phyloP scores from a whole-genome alignment of 306 rosid genomes.

The Quercus engelmannii region DNA sequence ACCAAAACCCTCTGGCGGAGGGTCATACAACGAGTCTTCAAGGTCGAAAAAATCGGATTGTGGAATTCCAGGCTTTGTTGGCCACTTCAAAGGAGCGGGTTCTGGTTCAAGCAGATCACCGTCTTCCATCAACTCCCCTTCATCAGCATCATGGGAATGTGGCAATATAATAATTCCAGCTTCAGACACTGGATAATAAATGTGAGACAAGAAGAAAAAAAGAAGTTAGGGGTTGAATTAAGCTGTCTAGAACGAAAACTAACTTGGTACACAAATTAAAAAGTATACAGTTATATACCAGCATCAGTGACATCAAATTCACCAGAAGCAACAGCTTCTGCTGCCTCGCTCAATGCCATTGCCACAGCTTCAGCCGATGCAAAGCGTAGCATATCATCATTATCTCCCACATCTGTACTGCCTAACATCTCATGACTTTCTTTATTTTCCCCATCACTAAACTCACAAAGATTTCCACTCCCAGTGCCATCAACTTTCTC shows the following conservation, averaged over 20 bases:
- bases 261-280: neutral
- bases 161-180: conserved; percentile 82
- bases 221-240: neutral
- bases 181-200: conserved; percentile 56
- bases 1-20: conserved; percentile 82
- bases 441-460: conserved; percentile 39
- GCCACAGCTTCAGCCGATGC: conserved; percentile 90
- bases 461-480: conserved; percentile 45
- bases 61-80: conserved; percentile 54
- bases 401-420: conserved; percentile 14
- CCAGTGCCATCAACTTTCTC: conserved; percentile 36
- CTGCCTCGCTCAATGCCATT: conserved; percentile 64
- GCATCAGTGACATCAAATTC: conserved; percentile 52
- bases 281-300: conserved; percentile 46
- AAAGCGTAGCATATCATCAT: conserved; percentile 38
- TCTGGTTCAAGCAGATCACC: conserved; percentile 46
- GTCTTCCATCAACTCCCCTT: conserved; percentile 28
- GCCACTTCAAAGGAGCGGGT: conserved; percentile 56
- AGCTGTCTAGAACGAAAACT: conserved; percentile 16
- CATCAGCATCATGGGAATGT: conserved; percentile 30
- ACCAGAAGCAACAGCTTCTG: conserved; percentile 68
- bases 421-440: conserved; percentile 20
- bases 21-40: conserved; percentile 77
- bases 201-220: conserved; percentile 11
- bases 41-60: conserved; percentile 55